These are phyloP conservation scores for Rosa persica DNA, from an alignment of 306 rosid genomes.

Conservation along the genomic window DNA sequence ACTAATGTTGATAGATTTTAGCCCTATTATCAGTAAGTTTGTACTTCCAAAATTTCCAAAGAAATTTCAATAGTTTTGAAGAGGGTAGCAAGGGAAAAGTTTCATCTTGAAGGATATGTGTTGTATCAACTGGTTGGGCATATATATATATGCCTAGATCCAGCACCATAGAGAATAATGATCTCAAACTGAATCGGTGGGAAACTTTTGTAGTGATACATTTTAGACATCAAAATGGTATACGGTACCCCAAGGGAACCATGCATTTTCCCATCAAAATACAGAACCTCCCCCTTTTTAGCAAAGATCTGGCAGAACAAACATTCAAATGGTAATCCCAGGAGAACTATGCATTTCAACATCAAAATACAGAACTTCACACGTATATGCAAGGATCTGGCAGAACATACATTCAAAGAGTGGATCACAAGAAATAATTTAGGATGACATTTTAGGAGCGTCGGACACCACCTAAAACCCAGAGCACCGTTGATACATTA, in stretches of 20 bases:
- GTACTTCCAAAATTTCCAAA: too few species aligned
- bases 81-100: background rate
- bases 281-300: background rate
- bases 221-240: background rate
- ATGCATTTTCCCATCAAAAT: background rate
- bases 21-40: too few species aligned
- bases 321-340: background rate
- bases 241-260: background rate
- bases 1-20: background rate
- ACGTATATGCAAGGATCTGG: background rate
- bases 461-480: background rate
- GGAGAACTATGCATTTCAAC: background rate
- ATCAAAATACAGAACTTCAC: background rate
- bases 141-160: background rate
- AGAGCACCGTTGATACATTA: background rate
- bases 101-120: too few species aligned
- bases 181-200: too few species aligned
- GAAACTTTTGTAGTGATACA: background rate
- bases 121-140: too few species aligned
- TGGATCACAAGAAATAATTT: background rate
- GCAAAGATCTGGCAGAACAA: background rate
- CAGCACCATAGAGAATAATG: background rate
- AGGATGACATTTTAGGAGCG: background rate
- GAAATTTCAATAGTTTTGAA: too few species aligned
- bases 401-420: background rate